Evolutionary conservation across 176 grass and related monocot genomes (phyloP).

Genomic region (Rhynchospora pubera): DNA sequence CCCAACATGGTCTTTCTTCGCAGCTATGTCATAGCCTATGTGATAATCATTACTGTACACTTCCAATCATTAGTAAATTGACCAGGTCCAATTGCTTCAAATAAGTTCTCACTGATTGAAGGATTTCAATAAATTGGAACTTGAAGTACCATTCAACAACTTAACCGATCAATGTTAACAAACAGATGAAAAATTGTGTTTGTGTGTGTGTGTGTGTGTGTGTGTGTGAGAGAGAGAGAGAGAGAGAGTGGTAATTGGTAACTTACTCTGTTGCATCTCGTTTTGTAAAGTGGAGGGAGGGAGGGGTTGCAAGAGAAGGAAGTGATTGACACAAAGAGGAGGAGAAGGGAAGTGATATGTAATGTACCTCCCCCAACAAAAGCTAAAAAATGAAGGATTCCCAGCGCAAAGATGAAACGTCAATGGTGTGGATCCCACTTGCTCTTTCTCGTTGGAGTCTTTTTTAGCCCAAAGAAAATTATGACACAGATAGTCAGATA

Average conservation of each 20-base stretch:
- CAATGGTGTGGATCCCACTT: background rate
- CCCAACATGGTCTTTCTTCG: no score
- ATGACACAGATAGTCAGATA: background rate
- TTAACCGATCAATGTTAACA: background rate
- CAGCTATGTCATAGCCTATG: no score
- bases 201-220: background rate
- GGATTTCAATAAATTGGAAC: background rate
- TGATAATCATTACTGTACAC: background rate
- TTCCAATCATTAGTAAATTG: background rate
- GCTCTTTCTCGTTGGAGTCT: background rate
- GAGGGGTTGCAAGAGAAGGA: background rate
- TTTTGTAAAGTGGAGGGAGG: background rate
- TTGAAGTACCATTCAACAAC: background rate
- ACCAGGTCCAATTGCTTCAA: background rate
- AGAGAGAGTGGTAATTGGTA: background rate
- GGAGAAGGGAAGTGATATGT: background rate
- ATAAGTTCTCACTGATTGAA: background rate
- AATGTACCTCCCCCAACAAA: background rate
- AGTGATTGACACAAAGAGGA: background rate
- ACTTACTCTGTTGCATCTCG: slow-evolving; percentile 17
- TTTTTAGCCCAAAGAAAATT: background rate
- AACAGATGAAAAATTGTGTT: background rate
- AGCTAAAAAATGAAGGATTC: no score
- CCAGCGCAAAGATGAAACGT: background rate
- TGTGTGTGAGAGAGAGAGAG: background rate